Percentiles rank a stretch among this genome's conserved stretches.
These are phyloP conservation scores for Penicillium roqueforti DNA, from an alignment of 495 filamentous ascomycete species.

Conservation along the genomic window DNA sequence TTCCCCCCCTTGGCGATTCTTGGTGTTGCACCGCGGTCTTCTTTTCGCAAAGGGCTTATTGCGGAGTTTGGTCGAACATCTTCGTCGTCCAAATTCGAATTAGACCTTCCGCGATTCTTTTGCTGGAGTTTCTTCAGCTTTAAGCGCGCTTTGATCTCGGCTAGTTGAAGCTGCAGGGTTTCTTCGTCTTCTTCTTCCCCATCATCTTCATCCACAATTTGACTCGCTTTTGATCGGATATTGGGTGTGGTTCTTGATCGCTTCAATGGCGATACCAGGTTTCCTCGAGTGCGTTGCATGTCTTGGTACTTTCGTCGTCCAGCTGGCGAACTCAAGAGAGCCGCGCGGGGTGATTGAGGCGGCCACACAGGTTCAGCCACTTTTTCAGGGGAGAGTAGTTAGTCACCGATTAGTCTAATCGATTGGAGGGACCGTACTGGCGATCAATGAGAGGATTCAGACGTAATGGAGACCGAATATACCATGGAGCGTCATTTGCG, in stretches of 20 bases:
- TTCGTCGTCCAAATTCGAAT: conserved; percentile 21
- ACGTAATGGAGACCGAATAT: conserved; percentile 1
- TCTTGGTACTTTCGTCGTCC: conserved; percentile 68
- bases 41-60: conserved; percentile 21
- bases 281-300: conserved; percentile 57
- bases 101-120: conserved; percentile 45
- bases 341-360: conserved; percentile 80
- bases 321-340: conserved; percentile 72
- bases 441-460: neutral
- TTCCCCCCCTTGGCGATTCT: conserved; percentile 22
- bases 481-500: conserved; percentile 20
- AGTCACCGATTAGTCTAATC: neutral
- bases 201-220: conserved; percentile 35
- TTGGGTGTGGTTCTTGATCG: conserved; percentile 40
- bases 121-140: conserved; percentile 80
- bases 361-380: conserved; percentile 69
- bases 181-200: conserved; percentile 81
- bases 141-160: conserved; percentile 79
- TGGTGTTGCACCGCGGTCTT: conserved; percentile 16
- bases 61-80: conserved; percentile 27
- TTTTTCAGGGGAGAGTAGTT: conserved; percentile 4
- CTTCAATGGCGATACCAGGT: conserved; percentile 62
- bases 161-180: conserved; percentile 73
- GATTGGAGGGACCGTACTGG: conserved; percentile 1
- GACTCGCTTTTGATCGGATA: conserved; percentile 31